Evolutionary conservation across 306 rosid species (phyloP).

Genomic region (Fragaria vesca): DNA sequence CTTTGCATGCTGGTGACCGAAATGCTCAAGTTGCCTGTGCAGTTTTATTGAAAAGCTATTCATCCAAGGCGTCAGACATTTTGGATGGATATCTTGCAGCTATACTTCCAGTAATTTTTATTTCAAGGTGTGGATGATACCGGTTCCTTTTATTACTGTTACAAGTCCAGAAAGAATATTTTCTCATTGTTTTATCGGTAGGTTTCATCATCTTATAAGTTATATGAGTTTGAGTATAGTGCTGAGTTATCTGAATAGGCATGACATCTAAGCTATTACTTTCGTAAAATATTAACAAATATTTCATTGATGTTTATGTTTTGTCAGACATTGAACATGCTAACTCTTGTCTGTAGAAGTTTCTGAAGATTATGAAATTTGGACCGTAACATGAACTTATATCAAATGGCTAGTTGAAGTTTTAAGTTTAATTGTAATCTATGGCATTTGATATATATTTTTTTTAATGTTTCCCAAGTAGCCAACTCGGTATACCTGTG

Average conservation of each 20-base stretch:
- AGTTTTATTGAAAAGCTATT: slow-evolving; percentile 68
- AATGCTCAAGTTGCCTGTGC: slow-evolving; percentile 88
- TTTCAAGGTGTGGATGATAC: slow-evolving; percentile 67
- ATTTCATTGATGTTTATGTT: neutral
- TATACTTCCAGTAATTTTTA: slow-evolving; percentile 72
- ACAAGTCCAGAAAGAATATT: neutral
- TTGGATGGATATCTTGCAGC: slow-evolving; percentile 69
- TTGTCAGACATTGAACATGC: neutral
- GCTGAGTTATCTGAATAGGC: neutral
- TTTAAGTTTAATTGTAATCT: neutral
- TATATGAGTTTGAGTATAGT: neutral
- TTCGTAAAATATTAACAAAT: neutral
- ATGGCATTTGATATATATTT: neutral
- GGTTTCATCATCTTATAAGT: neutral
- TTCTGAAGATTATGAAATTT: neutral
- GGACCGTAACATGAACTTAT: neutral
- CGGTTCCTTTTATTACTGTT: slow-evolving; percentile 7
- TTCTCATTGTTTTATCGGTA: neutral
- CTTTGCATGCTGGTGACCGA: slow-evolving; percentile 78
- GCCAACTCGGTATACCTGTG: neutral
- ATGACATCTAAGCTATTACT: neutral
- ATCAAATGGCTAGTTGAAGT: neutral
- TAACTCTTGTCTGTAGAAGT: neutral
- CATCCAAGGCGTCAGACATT: slow-evolving; percentile 79
- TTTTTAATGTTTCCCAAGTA: neutral